phyloP scores from a whole-genome alignment of 169 alveolate species.

The Sarcocystis neurona region DNA sequence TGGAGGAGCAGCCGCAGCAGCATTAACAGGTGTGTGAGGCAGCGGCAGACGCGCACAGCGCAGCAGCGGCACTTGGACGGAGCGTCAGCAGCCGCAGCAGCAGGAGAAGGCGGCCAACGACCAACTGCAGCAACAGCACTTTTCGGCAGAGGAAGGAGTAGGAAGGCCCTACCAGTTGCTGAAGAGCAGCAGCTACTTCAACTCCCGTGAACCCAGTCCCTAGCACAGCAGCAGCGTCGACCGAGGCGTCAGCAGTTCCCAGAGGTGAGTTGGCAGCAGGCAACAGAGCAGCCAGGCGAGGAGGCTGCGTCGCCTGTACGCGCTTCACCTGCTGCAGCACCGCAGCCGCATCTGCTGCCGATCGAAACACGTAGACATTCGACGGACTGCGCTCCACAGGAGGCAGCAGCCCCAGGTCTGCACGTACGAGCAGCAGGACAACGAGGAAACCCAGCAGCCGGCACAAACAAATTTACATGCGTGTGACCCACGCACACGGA shows the following conservation, averaged over 20 bases:
- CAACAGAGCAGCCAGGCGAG: not conserved
- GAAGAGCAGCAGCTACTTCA: constrained; percentile 2
- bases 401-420: not conserved
- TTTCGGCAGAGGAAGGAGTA: not conserved
- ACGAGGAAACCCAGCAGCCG: not conserved
- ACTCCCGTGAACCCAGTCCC: not conserved
- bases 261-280: not conserved
- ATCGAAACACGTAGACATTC: not conserved
- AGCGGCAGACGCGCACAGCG: too few species aligned
- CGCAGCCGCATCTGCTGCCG: not conserved
- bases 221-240: not conserved
- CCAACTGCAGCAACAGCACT: too few species aligned
- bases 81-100: too few species aligned
- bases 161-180: not conserved
- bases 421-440: not conserved
- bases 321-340: not conserved
- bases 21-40: too few species aligned
- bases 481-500: too few species aligned
- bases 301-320: not conserved
- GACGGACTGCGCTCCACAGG: not conserved
- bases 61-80: too few species aligned
- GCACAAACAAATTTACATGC: too few species aligned
- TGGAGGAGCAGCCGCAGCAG: too few species aligned
- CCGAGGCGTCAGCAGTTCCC: not conserved
- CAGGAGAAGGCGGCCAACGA: too few species aligned